phyloP scores from a whole-genome alignment of 768 basidiomycete genomes.

The Suillus bovinus region DNA sequence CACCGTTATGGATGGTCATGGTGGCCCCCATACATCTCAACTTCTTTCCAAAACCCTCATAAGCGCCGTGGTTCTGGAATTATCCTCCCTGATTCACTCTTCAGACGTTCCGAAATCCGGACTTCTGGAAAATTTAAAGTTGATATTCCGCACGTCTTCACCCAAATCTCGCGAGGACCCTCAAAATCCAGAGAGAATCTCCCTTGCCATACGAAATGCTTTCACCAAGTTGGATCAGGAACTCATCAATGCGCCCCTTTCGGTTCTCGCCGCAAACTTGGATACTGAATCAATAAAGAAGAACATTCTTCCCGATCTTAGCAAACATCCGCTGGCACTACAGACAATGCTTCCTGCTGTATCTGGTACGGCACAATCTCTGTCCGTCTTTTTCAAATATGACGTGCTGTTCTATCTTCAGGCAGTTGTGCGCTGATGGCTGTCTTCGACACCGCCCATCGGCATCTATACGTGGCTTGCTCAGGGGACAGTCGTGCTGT shows the following conservation, averaged over 20 bases:
- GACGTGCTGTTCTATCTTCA: conserved; percentile 25
- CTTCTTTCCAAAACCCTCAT: conserved; percentile 84
- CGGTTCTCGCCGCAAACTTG: conserved; percentile 61
- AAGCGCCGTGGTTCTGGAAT: conserved; percentile 77
- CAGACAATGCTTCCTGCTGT: conserved; percentile 82
- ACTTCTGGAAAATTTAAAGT: conserved; percentile 37
- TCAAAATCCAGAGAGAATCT: conserved; percentile 53
- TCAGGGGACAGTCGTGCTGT: conserved; percentile 96
- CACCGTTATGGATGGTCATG: conserved; percentile 89
- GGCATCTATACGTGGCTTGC: conserved; percentile 85
- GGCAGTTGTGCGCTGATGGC: conserved; percentile 93
- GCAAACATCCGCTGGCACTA: conserved; percentile 67
- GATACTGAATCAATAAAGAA: conserved; percentile 51
- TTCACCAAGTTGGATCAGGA: conserved; percentile 86
- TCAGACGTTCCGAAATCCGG: conserved; percentile 27
- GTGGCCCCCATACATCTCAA: conserved; percentile 80
- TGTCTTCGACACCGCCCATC: conserved; percentile 80
- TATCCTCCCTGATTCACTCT: conserved; percentile 53
- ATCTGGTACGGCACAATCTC: conserved; percentile 50
- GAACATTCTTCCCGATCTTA: conserved; percentile 61
- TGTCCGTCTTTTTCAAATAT: conserved; percentile 8
- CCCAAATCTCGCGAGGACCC: conserved; percentile 37
- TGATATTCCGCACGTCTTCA: conserved; percentile 22
- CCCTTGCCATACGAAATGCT: conserved; percentile 70
- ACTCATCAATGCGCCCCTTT: conserved; percentile 76